These are phyloP conservation scores for Xerocomus minutiporus DNA, from an alignment of 1,284 basidiomycete genomes.

Conservation along the genomic window DNA sequence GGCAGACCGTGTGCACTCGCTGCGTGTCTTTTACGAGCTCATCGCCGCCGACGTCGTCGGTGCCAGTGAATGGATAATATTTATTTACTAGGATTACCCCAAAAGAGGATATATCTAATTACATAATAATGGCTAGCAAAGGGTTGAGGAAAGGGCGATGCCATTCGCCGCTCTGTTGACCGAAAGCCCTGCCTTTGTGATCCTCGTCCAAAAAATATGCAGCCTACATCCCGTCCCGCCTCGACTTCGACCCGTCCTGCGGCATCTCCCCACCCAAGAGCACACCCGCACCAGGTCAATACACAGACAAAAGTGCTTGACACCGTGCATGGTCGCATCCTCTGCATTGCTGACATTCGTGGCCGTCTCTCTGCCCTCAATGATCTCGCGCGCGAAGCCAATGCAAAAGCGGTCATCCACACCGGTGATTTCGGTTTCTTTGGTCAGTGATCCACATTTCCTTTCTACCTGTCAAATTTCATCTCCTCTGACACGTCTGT, in stretches of 20 bases:
- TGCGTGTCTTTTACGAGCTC: slow-evolving; percentile 23
- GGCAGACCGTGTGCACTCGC: slow-evolving; percentile 11
- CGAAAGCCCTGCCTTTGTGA: slow-evolving; percentile 15
- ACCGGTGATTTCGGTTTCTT: slow-evolving; percentile 99
- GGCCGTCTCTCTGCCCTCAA: slow-evolving; percentile 86
- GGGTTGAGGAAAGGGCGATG: not conserved
- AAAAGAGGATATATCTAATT: slow-evolving; percentile 24
- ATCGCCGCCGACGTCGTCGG: slow-evolving; percentile 25
- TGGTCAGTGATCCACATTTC: slow-evolving; percentile 44
- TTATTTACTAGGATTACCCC: slow-evolving; percentile 13
- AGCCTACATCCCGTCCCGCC: slow-evolving; percentile 48
- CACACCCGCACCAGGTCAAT: slow-evolving; percentile 51
- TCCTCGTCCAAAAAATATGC: slow-evolving; percentile 33
- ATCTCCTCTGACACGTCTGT: slow-evolving; percentile 17
- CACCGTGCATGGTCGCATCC: slow-evolving; percentile 78
- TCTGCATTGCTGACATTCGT: slow-evolving; percentile 95
- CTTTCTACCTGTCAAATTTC: slow-evolving; percentile 1
- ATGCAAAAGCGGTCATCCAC: slow-evolving; percentile 94
- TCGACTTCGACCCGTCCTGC: slow-evolving; percentile 55
- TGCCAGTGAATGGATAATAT: slow-evolving; percentile 4
- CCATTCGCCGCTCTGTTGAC: slow-evolving; percentile 5
- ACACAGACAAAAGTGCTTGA: slow-evolving; percentile 76
- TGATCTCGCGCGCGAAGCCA: slow-evolving; percentile 82
- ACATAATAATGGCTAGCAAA: slow-evolving; percentile 17
- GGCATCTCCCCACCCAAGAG: slow-evolving; percentile 51